phyloP scores from a whole-genome alignment of 1,284 basidiomycete genomes.

The Salmacisia buchloeana region DNA sequence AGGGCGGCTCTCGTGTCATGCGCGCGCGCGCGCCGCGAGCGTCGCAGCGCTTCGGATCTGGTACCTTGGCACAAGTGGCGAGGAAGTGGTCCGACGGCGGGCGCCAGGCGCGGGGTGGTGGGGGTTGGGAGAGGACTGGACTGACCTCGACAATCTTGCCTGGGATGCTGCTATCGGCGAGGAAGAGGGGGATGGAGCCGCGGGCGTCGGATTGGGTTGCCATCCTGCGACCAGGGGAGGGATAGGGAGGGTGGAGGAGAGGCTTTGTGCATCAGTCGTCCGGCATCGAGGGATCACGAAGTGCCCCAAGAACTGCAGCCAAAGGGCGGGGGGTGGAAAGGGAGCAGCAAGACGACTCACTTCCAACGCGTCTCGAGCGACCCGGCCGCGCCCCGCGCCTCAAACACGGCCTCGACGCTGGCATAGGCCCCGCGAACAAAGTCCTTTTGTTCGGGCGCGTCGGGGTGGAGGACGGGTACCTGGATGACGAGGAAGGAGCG shows the following conservation, averaged over 20 bases:
- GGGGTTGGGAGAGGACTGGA: background rate
- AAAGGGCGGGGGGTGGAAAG: background rate
- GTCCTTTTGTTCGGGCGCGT: constrained; percentile 14
- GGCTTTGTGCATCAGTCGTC: too few species aligned
- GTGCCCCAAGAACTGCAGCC: background rate
- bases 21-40: too few species aligned
- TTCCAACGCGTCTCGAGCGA: background rate
- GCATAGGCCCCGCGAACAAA: constrained; percentile 39
- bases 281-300: too few species aligned
- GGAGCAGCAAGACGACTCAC: constrained; percentile 11
- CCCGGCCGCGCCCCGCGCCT: constrained; percentile 12
- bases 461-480: constrained; percentile 27
- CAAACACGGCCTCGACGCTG: constrained; percentile 36
- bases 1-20: too few species aligned
- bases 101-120: background rate
- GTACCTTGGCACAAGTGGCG: background rate
- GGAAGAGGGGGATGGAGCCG: constrained; percentile 29
- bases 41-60: too few species aligned
- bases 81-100: background rate
- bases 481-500: constrained; percentile 38
- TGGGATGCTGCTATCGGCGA: constrained; percentile 22
- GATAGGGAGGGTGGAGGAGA: too few species aligned
- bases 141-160: constrained; percentile 25
- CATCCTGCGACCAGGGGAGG: constrained; percentile 23
- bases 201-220: constrained; percentile 34